These are phyloP conservation scores for Backusella circina DNA, from an alignment of 192 early-diverging fungal species.

Conservation along the genomic window DNA sequence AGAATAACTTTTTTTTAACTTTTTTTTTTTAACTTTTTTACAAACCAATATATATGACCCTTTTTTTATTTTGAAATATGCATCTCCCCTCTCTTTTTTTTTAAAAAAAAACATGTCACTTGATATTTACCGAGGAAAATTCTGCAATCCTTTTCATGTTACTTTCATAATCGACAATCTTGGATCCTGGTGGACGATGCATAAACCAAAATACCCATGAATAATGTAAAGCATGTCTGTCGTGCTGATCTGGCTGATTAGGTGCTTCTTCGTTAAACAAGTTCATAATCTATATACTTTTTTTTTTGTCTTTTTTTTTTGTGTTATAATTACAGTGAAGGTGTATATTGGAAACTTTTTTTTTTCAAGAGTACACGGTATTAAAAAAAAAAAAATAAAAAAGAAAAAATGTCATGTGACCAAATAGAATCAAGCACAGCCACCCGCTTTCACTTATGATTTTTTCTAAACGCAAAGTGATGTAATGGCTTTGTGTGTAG, in stretches of 20 bases:
- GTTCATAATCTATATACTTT: constrained; percentile 9
- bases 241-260: not conserved
- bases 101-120: not conserved
- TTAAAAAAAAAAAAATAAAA: not conserved
- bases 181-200: constrained; percentile 84
- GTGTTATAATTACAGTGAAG: not conserved
- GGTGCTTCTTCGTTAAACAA: not conserved
- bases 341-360: not conserved
- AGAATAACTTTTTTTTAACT: not conserved
- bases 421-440: not conserved
- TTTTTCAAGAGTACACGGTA: not conserved
- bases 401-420: not conserved
- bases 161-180: constrained; percentile 84
- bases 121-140: constrained; percentile 61
- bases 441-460: not conserved
- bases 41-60: not conserved
- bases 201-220: constrained; percentile 95
- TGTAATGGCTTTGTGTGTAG: too few relatives aligned
- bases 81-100: not conserved
- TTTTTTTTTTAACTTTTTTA: not conserved
- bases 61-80: not conserved
- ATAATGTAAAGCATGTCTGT: constrained; percentile 64
- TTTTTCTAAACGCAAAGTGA: too few relatives aligned
- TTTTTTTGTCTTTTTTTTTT: not conserved
- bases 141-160: constrained; percentile 83